Conservation (phyloP, 768 basidiomycete species). For the Phlegmacium glaucopus region DNA sequence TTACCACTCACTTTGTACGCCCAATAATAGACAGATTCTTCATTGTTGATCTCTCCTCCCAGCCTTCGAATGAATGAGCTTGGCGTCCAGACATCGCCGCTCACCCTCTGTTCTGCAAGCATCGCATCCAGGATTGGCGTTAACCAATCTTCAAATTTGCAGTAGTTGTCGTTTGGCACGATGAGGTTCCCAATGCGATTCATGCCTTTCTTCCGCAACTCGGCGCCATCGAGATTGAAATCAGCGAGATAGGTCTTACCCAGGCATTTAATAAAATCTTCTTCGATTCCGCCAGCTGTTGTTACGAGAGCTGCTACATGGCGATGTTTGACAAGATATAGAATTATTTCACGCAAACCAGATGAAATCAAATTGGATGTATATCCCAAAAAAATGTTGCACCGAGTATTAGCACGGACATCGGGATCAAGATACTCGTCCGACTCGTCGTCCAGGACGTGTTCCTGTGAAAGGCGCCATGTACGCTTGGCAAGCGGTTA, state of each 20-base stretch:
- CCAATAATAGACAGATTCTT: slow-evolving; percentile 99
- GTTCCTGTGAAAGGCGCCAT: slow-evolving; percentile 89
- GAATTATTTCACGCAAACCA: slow-evolving; percentile 89
- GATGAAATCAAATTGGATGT: slow-evolving; percentile 99
- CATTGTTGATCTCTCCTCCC: slow-evolving; percentile 97
- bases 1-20: slow-evolving; percentile 84
- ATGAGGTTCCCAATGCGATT: slow-evolving; percentile 97
- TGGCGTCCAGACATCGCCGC: slow-evolving; percentile 81
- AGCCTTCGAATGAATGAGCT: slow-evolving; percentile 87
- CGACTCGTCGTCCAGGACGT: slow-evolving; percentile 63
- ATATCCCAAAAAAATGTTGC: slow-evolving; percentile 93
- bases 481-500: slow-evolving; percentile 49
- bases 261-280: slow-evolving; percentile 98
- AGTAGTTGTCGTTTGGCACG: slow-evolving; percentile 98
- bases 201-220: slow-evolving; percentile 84
- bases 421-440: slow-evolving; percentile 58
- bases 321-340: slow-evolving; percentile 89
- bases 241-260: slow-evolving; percentile 95
- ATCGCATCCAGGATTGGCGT: slow-evolving; percentile 88
- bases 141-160: slow-evolving; percentile 99
- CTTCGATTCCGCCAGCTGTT: slow-evolving; percentile 97
- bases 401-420: slow-evolving; percentile 68
- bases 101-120: slow-evolving; percentile 81
- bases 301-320: slow-evolving; percentile 90
- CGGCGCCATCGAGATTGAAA: slow-evolving; percentile 89